These are phyloP conservation scores for Clitocybe nebularis DNA, from an alignment of 1,284 basidiomycete species.

Conservation along the genomic window DNA sequence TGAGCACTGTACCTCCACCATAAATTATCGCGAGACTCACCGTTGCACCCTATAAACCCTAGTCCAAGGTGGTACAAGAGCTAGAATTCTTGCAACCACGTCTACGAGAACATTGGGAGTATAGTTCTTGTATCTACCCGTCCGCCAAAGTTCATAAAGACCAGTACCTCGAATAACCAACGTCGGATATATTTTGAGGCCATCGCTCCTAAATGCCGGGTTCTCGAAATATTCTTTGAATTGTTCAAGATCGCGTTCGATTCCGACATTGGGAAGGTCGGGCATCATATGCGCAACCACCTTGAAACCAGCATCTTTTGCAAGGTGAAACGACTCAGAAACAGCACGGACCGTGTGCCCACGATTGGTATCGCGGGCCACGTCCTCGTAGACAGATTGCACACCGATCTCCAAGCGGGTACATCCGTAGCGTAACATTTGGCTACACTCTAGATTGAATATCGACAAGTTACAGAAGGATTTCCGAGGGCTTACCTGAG, in stretches of 20 bases:
- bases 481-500: constrained; percentile 53
- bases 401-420: constrained; percentile 98
- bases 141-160: constrained; percentile 94
- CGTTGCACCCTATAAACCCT: constrained; percentile 96
- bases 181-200: constrained; percentile 98
- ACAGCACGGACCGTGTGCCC: constrained; percentile 98
- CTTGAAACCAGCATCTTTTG: constrained; percentile 99
- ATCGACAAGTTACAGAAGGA: background rate
- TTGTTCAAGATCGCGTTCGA: constrained; percentile 96
- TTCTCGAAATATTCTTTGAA: constrained; percentile 99
- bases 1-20: background rate
- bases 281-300: constrained; percentile 99
- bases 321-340: constrained; percentile 95
- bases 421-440: constrained; percentile 99
- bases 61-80: constrained; percentile 98
- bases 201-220: constrained; percentile 95
- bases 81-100: constrained; percentile 93
- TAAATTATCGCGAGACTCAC: constrained; percentile 35
- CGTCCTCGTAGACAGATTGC: constrained; percentile 98
- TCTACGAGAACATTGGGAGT: constrained; percentile 98
- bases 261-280: constrained; percentile 94
- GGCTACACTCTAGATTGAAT: constrained; percentile 45
- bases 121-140: constrained; percentile 98
- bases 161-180: constrained; percentile 98
- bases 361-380: constrained; percentile 96